Percentiles rank a stretch among this genome's conserved stretches.
Evolutionary conservation across 345 rosid genomes (phyloP).

Genomic region (Hirschfeldia incana): DNA sequence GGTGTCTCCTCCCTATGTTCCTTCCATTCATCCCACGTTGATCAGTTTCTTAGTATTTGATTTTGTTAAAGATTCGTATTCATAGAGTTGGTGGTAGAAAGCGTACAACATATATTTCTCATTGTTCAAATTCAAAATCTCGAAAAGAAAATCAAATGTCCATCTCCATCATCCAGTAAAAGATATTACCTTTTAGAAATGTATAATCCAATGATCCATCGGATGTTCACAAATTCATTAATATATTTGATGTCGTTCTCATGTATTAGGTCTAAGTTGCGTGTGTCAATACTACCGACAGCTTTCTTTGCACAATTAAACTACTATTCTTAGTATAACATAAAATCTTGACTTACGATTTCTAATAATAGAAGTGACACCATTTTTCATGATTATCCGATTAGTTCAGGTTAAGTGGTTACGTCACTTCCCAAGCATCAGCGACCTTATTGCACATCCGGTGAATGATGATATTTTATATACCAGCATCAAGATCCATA

Average conservation of each 20-base stretch:
- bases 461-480: too few species aligned
- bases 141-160: neutral
- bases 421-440: neutral
- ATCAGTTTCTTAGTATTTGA: conserved; percentile 7
- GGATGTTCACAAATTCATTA: too few species aligned
- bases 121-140: neutral
- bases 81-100: conserved; percentile 21
- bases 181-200: neutral
- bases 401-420: neutral
- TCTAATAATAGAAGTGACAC: neutral
- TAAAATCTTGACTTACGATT: neutral
- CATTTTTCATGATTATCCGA: neutral
- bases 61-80: neutral
- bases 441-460: neutral
- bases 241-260: conserved; percentile 23
- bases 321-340: neutral
- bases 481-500: too few species aligned
- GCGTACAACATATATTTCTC: conserved; percentile 12
- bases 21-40: conserved; percentile 15
- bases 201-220: neutral
- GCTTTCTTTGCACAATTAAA: neutral
- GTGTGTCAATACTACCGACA: conserved; percentile 31
- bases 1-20: conserved; percentile 8
- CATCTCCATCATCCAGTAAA: conserved; percentile 5
- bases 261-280: conserved; percentile 29